phyloP scores from a whole-genome alignment of 768 basidiomycete genomes.

The Kwoniella shandongensis region DNA sequence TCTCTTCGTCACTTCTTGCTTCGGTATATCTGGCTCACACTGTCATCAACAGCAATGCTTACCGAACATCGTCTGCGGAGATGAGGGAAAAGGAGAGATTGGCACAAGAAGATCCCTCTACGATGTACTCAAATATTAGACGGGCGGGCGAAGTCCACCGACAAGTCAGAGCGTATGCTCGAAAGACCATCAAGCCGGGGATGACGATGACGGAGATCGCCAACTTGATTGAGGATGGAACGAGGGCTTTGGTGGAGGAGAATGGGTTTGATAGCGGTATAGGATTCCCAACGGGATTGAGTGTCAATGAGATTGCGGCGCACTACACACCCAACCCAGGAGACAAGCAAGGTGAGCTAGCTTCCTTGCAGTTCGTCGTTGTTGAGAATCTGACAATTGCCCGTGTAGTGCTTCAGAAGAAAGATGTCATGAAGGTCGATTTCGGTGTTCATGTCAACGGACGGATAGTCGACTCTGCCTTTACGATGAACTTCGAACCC shows the following conservation, averaged over 20 bases:
- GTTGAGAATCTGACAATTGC: conserved; percentile 5
- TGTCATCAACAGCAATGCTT: conserved; percentile 68
- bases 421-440: conserved; percentile 94
- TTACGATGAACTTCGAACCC: conserved; percentile 82
- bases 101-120: conserved; percentile 73
- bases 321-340: conserved; percentile 96
- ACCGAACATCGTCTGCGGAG: conserved; percentile 87
- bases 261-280: conserved; percentile 71
- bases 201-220: conserved; percentile 94
- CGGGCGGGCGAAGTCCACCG: conserved; percentile 94
- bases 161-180: conserved; percentile 79
- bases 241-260: conserved; percentile 87
- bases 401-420: conserved; percentile 67
- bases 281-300: conserved; percentile 95
- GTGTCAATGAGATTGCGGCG: conserved; percentile 89
- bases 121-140: conserved; percentile 85
- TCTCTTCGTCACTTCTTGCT: not conserved
- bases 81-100: conserved; percentile 77
- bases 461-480: conserved; percentile 92
- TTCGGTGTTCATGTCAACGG: conserved; percentile 96
- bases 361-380: not conserved
- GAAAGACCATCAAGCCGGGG: conserved; percentile 81
- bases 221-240: conserved; percentile 87
- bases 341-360: conserved; percentile 69
- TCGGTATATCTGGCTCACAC: conserved; percentile 6